phyloP scores from a whole-genome alignment of 805 yeast genomes.

The Wickerhamomyces bovis region DNA sequence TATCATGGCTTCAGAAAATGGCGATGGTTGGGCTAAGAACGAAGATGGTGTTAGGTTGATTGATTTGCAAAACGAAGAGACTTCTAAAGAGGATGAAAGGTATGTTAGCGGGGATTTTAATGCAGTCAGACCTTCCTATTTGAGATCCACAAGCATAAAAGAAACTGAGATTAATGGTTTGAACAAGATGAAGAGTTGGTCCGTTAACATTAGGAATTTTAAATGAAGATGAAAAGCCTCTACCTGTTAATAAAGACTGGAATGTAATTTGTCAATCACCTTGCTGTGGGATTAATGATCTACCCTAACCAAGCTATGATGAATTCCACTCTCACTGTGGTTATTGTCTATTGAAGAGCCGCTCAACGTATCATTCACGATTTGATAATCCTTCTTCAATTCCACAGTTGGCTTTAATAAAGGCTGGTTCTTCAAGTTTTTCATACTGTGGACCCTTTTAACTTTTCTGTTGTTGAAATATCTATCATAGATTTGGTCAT shows the following conservation, averaged over 20 bases:
- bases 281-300: no score
- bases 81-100: neutral
- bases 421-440: neutral
- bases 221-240: neutral
- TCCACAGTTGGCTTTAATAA: neutral
- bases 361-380: neutral
- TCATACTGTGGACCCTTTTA: neutral
- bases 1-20: constrained; percentile 66
- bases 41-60: constrained; percentile 38
- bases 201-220: constrained; percentile 11
- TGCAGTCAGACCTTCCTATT: neutral
- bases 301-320: neutral
- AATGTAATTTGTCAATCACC: no score
- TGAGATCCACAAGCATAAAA: constrained; percentile 4
- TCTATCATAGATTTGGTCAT: neutral
- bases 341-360: neutral
- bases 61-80: constrained; percentile 25
- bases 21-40: constrained; percentile 58
- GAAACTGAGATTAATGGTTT: constrained; percentile 25
- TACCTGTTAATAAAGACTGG: no score
- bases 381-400: neutral
- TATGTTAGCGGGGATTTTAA: neutral
- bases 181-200: constrained; percentile 38
- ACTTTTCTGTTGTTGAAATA: neutral
- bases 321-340: neutral